Conservation (phyloP, 768 basidiomycete genomes). For the Mycena indigotica region DNA sequence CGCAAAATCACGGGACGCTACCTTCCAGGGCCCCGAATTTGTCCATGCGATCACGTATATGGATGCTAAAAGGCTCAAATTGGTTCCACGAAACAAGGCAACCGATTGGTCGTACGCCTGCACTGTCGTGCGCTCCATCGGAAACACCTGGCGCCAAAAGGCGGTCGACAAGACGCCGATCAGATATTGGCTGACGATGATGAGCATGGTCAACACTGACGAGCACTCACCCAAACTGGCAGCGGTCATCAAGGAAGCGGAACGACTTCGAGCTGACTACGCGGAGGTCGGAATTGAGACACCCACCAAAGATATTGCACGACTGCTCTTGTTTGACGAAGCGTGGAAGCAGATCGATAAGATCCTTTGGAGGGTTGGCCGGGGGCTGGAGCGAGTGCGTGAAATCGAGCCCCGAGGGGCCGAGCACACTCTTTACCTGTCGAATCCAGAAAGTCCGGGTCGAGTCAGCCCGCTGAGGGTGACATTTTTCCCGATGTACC, state of each 20-base stretch:
- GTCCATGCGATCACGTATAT: conserved; percentile 5
- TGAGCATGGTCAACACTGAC: not conserved
- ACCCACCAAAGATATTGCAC: not conserved
- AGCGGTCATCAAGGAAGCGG: not conserved
- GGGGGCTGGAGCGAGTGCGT: not conserved
- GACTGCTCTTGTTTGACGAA: not conserved
- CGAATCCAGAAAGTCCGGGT: no score
- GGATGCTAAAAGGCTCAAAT: conserved; percentile 8
- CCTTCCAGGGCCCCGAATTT: conserved; percentile 6
- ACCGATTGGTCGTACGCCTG: conserved; percentile 13
- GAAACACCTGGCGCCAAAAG: conserved; percentile 4
- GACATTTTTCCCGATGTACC: no score
- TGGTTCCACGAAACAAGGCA: conserved; percentile 1
- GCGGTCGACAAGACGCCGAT: conserved; percentile 1
- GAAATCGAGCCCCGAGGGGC: no score
- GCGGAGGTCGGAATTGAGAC: not conserved
- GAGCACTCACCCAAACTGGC: not conserved
- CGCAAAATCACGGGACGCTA: conserved; percentile 8
- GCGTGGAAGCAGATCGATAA: not conserved
- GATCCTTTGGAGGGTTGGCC: not conserved
- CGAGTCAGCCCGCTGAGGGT: no score
- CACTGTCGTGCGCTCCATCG: conserved; percentile 9
- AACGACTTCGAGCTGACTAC: not conserved
- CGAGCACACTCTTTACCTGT: no score
- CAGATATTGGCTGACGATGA: conserved; percentile 5